Evolutionary conservation across 164 flowering plant genomes (phyloP), one percentile per base, ranked within the genome.

Genomic region (Dillenia turbinata): DNA sequence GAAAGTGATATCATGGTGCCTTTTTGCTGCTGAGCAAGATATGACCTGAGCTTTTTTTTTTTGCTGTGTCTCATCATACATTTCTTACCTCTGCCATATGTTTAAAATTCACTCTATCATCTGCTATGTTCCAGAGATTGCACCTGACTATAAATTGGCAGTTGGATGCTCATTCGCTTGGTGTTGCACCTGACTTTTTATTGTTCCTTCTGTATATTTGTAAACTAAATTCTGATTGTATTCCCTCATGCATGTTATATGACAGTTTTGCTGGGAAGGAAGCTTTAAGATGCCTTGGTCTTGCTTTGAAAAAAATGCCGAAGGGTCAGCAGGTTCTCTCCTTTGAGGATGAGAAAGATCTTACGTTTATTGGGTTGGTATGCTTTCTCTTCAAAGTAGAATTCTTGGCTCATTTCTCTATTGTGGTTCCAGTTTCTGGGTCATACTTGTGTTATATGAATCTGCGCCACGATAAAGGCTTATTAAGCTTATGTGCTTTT

Each of bases 301-400:
- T 94, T 22, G 96, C 97, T 48, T 61, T 91, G 60, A 94, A 94
- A 74, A 74, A 74, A 63, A 78, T 94, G 85, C 92, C 97, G 11
- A 15, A 56, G 57, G 86, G 78, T 65, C 95, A 84, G 66, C 99
- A 88, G 46, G 66, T 69, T 67, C 67, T 94, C 43, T 84, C 99
- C 47, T 64, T 74, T 63, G 87, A 86, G 59, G 96, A 94, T 77
- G 99, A 94, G 75, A 83, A 73, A 51, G 92, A 89, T 63, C 91
- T 94, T 47, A 94, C 99, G 49, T 94, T 94, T 76, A 84, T 94
- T 88, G 99, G 97, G 83, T 82, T 94, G 97, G 99, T 94, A 84
- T 77, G 90, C 81, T 72, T 71, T 73, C 80, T 79, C 67, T 67
- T 73, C 69, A 48, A 47, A 61, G 46, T 46, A 44, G 22, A 56